A percentile compares a stretch with the other conserved stretches of the same genome.
Evolutionary conservation across 208 protist genomes (phyloP).

Genomic region (Angomonas ambiguus): DNA sequence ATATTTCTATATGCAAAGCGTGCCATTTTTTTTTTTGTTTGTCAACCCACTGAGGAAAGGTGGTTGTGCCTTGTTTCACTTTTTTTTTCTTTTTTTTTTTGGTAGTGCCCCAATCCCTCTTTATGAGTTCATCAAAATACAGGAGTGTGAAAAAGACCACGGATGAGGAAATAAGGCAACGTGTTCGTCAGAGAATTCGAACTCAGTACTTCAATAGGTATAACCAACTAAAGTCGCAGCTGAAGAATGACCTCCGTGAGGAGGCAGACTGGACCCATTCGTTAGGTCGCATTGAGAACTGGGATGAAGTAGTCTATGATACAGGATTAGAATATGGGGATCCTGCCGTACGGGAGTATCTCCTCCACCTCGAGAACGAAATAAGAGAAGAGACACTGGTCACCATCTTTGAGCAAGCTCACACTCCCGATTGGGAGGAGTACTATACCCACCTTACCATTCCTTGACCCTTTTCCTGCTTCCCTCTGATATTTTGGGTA

Average conservation of each 20-base stretch:
- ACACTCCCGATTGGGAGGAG: slow-evolving; percentile 59
- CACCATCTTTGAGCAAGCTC: slow-evolving; percentile 52
- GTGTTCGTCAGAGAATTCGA: neutral
- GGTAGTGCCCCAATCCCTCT: too few species aligned
- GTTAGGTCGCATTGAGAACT: slow-evolving; percentile 22
- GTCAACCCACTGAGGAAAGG: neutral
- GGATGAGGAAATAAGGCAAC: neutral
- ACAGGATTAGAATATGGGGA: slow-evolving; percentile 55
- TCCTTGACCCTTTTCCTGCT: neutral
- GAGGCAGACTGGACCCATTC: neutral
- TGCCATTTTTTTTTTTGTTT: slow-evolving; percentile 5
- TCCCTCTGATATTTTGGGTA: too few species aligned
- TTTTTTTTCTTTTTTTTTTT: slow-evolving; percentile 3
- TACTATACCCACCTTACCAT: slow-evolving; percentile 50
- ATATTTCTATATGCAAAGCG: too few species aligned
- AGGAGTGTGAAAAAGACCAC: neutral
- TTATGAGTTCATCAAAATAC: neutral
- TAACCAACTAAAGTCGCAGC: neutral
- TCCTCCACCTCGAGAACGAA: slow-evolving; percentile 74
- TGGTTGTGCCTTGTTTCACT: neutral
- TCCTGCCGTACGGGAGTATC: slow-evolving; percentile 43
- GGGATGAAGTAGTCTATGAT: slow-evolving; percentile 44
- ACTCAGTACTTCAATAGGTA: neutral
- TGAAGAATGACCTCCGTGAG: neutral
- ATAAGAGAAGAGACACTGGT: slow-evolving; percentile 64